Base-by-base conservation (phyloP, 768 basidiomycete species). In the Lentinula guzmanii region DNA sequence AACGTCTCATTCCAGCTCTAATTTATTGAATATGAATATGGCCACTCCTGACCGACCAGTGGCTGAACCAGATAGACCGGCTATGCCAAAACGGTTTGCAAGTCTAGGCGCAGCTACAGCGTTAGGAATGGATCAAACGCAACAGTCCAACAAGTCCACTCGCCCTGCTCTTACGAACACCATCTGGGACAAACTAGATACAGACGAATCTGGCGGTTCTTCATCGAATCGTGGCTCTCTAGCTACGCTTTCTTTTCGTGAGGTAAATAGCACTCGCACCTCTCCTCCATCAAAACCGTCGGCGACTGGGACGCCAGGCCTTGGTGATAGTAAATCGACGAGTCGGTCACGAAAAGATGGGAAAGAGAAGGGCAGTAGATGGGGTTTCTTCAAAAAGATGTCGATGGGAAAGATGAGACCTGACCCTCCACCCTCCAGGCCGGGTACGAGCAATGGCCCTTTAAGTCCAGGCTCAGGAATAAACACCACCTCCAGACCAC, bases 321-420 rank as follows among this genome's bases (percentile, higher is more conserved):
- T 65, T 54, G 60, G 62, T 18, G 69, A 70, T 33, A 69, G 65
- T 34, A 70, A 69, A 59, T 43, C 63, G 46, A 52, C 65, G 9
- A 59, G 60, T 18, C 69, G 70, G 13, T 54, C 64, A n/a, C 69
- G 70, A 52, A 74, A 73, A 60, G 77, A 78, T 34, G 73, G 71
- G 45, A 83, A 84, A 66, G 85, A 87, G 66, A 89, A 90, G 71
- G 76, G 77, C 42, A 86, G 87, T 58, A 87, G 91, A 60, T 96
- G 95, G 95, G 94, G 95, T 3, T 96, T 98, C 77, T 77, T 98
- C 62, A 93, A 95, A 77, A 98, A 98, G 77, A 97, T 98, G 94
- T 96, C 94, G 5, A 96, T 95, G 93, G 89, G 93, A 13, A 93
- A 90, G 72, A 89, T 96, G 77, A 86, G 85, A 67, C 65, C 76